Percentiles rank a stretch among this genome's conserved stretches.
phyloP scores from a whole-genome alignment of 2,329 filamentous ascomycete genomes.

The Dothistroma pini region DNA sequence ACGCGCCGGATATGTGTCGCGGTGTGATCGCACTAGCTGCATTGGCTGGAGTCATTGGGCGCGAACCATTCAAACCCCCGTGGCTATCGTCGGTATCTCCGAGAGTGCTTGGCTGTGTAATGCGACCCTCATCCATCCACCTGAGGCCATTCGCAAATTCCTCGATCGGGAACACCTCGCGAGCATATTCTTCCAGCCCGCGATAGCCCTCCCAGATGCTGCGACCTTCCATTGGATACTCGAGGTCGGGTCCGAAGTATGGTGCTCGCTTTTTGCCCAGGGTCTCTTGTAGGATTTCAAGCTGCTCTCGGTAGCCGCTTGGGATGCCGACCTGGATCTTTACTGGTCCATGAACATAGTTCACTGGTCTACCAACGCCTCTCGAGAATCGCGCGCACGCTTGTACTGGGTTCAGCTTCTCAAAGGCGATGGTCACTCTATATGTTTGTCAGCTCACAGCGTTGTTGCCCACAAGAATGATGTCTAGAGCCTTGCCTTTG shows the following conservation, averaged over 20 bases:
- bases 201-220: slow-evolving; percentile 88
- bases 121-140: slow-evolving; percentile 68
- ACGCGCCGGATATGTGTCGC: slow-evolving; percentile 32
- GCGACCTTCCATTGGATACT: slow-evolving; percentile 67
- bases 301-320: slow-evolving; percentile 80
- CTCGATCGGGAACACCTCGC: slow-evolving; percentile 90
- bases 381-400: slow-evolving; percentile 76
- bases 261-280: slow-evolving; percentile 58
- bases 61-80: slow-evolving; percentile 9
- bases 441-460: slow-evolving; percentile 1
- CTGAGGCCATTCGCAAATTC: slow-evolving; percentile 89
- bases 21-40: slow-evolving; percentile 15
- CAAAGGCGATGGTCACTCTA: slow-evolving; percentile 85
- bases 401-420: slow-evolving; percentile 78
- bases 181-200: slow-evolving; percentile 88
- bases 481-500: slow-evolving; percentile 53
- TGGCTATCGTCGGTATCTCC: slow-evolving; percentile 19
- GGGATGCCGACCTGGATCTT: slow-evolving; percentile 84
- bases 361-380: slow-evolving; percentile 72
- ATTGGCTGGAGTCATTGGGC: slow-evolving; percentile 30
- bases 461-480: neutral
- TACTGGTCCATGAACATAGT: slow-evolving; percentile 74
- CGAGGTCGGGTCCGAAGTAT: slow-evolving; percentile 60
- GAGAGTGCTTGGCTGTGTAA: slow-evolving; percentile 16
- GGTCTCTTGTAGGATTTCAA: slow-evolving; percentile 61